Conservation (phyloP, 805 yeast species). For the Cyberlindnera suaveolens region DNA sequence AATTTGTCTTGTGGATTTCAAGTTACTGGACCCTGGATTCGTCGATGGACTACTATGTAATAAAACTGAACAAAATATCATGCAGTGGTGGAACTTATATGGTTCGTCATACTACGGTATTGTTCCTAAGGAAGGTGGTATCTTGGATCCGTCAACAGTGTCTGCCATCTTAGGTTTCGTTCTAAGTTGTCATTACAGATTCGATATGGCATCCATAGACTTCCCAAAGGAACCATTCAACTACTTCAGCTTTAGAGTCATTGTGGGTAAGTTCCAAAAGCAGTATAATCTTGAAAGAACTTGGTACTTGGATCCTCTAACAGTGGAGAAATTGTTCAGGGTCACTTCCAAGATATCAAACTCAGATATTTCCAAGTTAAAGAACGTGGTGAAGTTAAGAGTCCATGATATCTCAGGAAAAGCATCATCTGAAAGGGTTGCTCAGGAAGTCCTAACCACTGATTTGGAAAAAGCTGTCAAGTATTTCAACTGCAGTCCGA, state of each 20-base stretch:
- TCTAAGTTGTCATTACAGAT: slow-evolving; percentile 55
- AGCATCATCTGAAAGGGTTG: slow-evolving; percentile 27
- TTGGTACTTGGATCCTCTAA: slow-evolving; percentile 49
- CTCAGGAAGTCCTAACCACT: slow-evolving; percentile 33
- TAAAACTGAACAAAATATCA: slow-evolving; percentile 64
- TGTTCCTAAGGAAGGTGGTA: slow-evolving; percentile 47
- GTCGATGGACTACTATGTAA: slow-evolving; percentile 86
- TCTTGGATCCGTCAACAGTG: slow-evolving; percentile 60
- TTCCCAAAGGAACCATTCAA: slow-evolving; percentile 84
- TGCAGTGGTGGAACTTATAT: slow-evolving; percentile 75
- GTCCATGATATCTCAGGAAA: slow-evolving; percentile 58
- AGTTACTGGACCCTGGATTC: slow-evolving; percentile 55
- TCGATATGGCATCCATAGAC: slow-evolving; percentile 55
- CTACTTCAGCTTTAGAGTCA: slow-evolving; percentile 56
- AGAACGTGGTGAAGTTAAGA: slow-evolving; percentile 64
- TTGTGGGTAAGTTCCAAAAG: slow-evolving; percentile 75
- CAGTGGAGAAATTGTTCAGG: slow-evolving; percentile 42
- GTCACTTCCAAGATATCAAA: slow-evolving; percentile 40
- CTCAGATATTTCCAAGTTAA: slow-evolving; percentile 43
- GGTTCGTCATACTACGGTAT: slow-evolving; percentile 43
- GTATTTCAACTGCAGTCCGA: slow-evolving; percentile 25
- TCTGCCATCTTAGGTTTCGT: slow-evolving; percentile 78
- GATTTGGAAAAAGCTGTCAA: slow-evolving; percentile 28
- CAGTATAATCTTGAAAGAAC: slow-evolving; percentile 48
- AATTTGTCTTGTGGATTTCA: slow-evolving; percentile 71